A percentile compares a stretch with the other conserved stretches of the same genome.
phyloP scores from a whole-genome alignment of 1,284 basidiomycete species.

The Cutaneotrichosporon sp. region DNA sequence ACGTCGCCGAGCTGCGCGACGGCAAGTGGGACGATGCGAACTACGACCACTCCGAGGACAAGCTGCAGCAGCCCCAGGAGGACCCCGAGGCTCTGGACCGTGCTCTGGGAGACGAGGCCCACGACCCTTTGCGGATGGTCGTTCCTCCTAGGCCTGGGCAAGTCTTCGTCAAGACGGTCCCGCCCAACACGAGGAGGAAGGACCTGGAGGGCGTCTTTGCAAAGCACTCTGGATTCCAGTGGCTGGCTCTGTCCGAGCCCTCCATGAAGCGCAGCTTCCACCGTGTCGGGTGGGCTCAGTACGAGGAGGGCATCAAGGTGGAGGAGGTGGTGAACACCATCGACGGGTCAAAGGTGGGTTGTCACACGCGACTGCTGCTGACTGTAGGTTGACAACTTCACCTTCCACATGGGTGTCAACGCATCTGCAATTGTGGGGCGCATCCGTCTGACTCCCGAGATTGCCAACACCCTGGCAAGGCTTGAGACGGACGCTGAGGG shows the following conservation, averaged over 20 bases:
- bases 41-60: slow-evolving; percentile 40
- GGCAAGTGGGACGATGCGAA: slow-evolving; percentile 75
- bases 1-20: slow-evolving; percentile 73
- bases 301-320: slow-evolving; percentile 80
- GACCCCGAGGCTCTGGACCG: slow-evolving; percentile 43
- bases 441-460: slow-evolving; percentile 74
- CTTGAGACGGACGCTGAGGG: slow-evolving; percentile 75
- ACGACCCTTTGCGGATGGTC: slow-evolving; percentile 58
- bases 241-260: slow-evolving; percentile 86
- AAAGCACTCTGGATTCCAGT: slow-evolving; percentile 56
- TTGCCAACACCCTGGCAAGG: slow-evolving; percentile 73
- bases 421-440: slow-evolving; percentile 74
- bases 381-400: slow-evolving; percentile 83
- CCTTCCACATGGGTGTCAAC: slow-evolving; percentile 82
- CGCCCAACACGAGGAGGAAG: slow-evolving; percentile 80
- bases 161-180: slow-evolving; percentile 90
- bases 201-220: slow-evolving; percentile 78
- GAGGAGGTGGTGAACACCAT: slow-evolving; percentile 67
- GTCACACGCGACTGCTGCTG: slow-evolving; percentile 9
- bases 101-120: slow-evolving; percentile 60
- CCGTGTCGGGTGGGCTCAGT: slow-evolving; percentile 87
- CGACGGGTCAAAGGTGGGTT: slow-evolving; percentile 76
- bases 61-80: slow-evolving; percentile 28
- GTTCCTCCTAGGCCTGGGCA: slow-evolving; percentile 78
- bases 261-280: slow-evolving; percentile 86